Base-by-base conservation (phyloP, 2,329 filamentous ascomycete genomes). In the Botrytis fragariae region DNA sequence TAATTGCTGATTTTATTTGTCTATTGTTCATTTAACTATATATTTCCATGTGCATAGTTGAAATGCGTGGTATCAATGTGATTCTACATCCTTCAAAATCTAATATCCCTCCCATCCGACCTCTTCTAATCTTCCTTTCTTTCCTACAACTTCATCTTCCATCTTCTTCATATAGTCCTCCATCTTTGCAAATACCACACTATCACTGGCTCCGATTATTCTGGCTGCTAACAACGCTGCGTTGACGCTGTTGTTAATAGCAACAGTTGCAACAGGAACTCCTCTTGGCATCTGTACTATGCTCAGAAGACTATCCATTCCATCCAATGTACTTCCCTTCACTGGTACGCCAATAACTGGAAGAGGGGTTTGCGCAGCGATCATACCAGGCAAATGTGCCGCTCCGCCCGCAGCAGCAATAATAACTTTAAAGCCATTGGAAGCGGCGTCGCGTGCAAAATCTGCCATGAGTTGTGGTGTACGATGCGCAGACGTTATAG, bases 321-420 rank as follows among this genome's bases (percentile, higher is more conserved):
- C 92, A 79, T 93, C 92, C 9, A 94, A 82, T 35, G 89, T 88
- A 32, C 90, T 92, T 0, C 90, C 92, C 83, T 91, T 93, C 39
- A 95, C 90, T 0, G 92, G 92, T 0, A 95, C 90, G 8, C 92
- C 92, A 73, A 95, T 93, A 4, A 94, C 92, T 0, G 92, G 92
- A 25, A 95, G 67, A 0, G 68, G 45, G 4, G 68, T 73, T 59
- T 73, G 72, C 25, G 68, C 72, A 57, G 72, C 68, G 29, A 73
- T 71, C 72, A 73, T 73, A 35, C 72, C 72, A 45, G 72, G 72
- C 8, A 73, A 59, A 65, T 73, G 72, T 10, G 92, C 92, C 0
- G 92, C 92, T 87, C 92, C 92, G 20, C 92, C 92, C 0, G 92
- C 92, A 22, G 92, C 92, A 22, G 86, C 85, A 39, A 85, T 86